phyloP scores from a whole-genome alignment of 179 eudicot species.

The Silene noctiflora region DNA sequence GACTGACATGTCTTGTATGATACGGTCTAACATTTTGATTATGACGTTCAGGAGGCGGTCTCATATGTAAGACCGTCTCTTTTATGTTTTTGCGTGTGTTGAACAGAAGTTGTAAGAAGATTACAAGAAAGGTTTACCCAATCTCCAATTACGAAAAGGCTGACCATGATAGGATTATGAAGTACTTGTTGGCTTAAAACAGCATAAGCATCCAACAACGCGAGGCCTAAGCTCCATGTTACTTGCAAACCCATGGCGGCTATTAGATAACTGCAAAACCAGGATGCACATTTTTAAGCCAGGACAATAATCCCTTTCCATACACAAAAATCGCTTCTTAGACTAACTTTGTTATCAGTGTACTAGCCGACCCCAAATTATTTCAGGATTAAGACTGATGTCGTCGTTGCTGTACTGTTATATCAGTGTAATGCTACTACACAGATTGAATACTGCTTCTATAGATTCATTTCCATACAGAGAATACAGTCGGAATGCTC shows the following conservation, averaged over 20 bases:
- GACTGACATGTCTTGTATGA: no score
- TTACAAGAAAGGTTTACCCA: slow-evolving; percentile 43
- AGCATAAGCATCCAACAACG: slow-evolving; percentile 60
- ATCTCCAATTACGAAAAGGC: slow-evolving; percentile 72
- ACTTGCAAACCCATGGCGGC: slow-evolving; percentile 81
- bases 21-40: no score
- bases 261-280: slow-evolving; percentile 55
- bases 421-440: background rate
- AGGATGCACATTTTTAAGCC: slow-evolving; percentile 14
- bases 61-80: no score
- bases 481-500: no score
- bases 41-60: no score
- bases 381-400: no score
- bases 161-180: slow-evolving; percentile 47
- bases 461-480: background rate
- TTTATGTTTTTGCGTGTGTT: no score
- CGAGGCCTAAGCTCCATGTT: slow-evolving; percentile 64
- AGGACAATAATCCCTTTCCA: no score
- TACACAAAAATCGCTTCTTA: no score
- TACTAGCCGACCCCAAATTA: no score
- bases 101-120: no score
- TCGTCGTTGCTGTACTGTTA: no score
- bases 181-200: slow-evolving; percentile 41
- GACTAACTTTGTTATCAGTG: background rate
- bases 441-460: background rate